Conservation (phyloP, 495 filamentous ascomycete species). For the Penicillium subrubescens region DNA sequence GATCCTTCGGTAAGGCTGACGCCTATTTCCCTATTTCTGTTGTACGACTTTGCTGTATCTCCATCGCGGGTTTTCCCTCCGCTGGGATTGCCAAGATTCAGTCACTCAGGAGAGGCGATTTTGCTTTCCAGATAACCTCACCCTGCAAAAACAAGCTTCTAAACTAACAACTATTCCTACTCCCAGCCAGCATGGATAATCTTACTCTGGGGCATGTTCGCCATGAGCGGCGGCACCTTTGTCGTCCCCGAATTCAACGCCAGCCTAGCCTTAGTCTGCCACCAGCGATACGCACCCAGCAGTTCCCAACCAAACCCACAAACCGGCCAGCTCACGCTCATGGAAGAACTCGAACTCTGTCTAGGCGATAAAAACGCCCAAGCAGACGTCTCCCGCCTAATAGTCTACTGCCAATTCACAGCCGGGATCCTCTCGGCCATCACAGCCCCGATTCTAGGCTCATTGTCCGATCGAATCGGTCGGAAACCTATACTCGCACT, state of each 20-base stretch:
- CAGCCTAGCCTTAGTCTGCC: slow-evolving; percentile 12
- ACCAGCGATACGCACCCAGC: slow-evolving; percentile 5
- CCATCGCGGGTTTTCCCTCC: background rate
- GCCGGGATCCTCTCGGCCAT: slow-evolving; percentile 14
- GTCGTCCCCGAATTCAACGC: slow-evolving; percentile 13
- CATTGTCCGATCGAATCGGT: slow-evolving; percentile 9
- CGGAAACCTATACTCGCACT: slow-evolving; percentile 4
- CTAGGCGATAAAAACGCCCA: slow-evolving; percentile 9
- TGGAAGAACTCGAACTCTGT: slow-evolving; percentile 7
- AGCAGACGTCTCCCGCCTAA: slow-evolving; percentile 3
- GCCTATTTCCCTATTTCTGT: background rate
- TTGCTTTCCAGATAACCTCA: background rate
- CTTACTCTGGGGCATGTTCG: background rate
- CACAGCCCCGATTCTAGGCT: slow-evolving; percentile 7
- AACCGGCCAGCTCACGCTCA: background rate
- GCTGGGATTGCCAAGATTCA: background rate
- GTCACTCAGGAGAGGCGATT: background rate
- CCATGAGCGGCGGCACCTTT: slow-evolving; percentile 4
- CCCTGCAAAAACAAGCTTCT: background rate
- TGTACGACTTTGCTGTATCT: background rate
- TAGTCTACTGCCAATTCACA: slow-evolving; percentile 7
- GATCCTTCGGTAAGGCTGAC: background rate
- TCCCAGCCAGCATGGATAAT: slow-evolving; percentile 45
- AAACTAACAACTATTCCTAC: background rate
- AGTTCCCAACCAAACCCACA: background rate